Evolutionary conservation across 108 stramenopile genomes (phyloP).

Genomic region (Skeletonema potamos): DNA sequence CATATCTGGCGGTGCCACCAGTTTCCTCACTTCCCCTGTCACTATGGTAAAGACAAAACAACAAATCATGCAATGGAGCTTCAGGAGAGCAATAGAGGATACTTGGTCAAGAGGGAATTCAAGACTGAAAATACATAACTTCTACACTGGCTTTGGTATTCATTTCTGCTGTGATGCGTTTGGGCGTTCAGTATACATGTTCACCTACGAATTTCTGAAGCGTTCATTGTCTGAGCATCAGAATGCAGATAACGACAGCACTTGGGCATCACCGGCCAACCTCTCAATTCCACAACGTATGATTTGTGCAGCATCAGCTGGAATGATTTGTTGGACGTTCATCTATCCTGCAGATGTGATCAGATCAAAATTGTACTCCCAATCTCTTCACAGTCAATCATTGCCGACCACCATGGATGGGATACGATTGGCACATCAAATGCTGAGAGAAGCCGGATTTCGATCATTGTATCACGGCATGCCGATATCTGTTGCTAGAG

Average conservation of each 20-base stretch:
- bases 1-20: constrained; percentile 47
- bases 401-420: constrained; percentile 14
- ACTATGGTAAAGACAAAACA: constrained; percentile 72
- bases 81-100: constrained; percentile 51
- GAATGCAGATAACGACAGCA: constrained; percentile 1
- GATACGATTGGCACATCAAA: constrained; percentile 17
- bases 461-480: constrained; percentile 66
- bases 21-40: constrained; percentile 59
- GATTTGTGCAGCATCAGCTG: constrained; percentile 65
- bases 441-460: constrained; percentile 40
- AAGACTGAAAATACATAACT: constrained; percentile 10
- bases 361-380: constrained; percentile 56
- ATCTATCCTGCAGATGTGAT: constrained; percentile 74
- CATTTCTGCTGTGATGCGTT: constrained; percentile 63
- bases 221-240: constrained; percentile 31
- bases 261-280: constrained; percentile 1
- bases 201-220: constrained; percentile 63
- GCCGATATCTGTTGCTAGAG: constrained; percentile 62
- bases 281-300: constrained; percentile 60
- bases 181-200: constrained; percentile 62
- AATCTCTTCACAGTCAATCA: constrained; percentile 26
- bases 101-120: constrained; percentile 18
- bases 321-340: constrained; percentile 68
- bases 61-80: constrained; percentile 62
- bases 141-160: constrained; percentile 59